Conservation (phyloP, 306 rosid genomes). For the Biancaea sappan region DNA sequence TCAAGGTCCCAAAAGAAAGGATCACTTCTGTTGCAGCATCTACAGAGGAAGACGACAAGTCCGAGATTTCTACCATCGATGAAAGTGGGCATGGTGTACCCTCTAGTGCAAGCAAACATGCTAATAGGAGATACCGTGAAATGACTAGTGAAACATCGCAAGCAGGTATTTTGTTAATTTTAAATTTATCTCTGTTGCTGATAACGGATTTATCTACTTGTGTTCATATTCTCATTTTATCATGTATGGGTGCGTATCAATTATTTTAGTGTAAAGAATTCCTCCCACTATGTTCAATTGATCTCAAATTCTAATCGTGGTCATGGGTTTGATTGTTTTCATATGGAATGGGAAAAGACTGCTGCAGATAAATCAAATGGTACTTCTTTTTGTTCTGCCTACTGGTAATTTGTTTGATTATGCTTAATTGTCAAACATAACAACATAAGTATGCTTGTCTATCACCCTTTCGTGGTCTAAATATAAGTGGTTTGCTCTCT, state of each 20-base stretch:
- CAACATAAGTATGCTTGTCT: neutral
- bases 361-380: neutral
- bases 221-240: neutral
- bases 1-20: slow-evolving; percentile 79
- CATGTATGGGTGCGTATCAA: neutral
- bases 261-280: neutral
- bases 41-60: slow-evolving; percentile 68
- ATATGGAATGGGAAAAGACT: neutral
- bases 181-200: neutral
- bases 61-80: slow-evolving; percentile 46
- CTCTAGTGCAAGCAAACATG: slow-evolving; percentile 30
- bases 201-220: neutral
- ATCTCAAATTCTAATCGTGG: neutral
- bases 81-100: slow-evolving; percentile 44
- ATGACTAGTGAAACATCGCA: slow-evolving; percentile 44
- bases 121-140: slow-evolving; percentile 69
- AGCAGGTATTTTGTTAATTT: slow-evolving; percentile 42
- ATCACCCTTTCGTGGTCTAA: neutral
- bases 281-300: neutral
- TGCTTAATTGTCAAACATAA: neutral
- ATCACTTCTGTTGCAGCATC: slow-evolving; percentile 63
- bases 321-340: neutral
- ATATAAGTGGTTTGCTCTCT: neutral
- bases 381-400: neutral
- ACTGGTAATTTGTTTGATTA: slow-evolving; percentile 3